Evolutionary conservation across 169 alveolate species (phyloP).

Genomic region (Plasmodium gaboni): DNA sequence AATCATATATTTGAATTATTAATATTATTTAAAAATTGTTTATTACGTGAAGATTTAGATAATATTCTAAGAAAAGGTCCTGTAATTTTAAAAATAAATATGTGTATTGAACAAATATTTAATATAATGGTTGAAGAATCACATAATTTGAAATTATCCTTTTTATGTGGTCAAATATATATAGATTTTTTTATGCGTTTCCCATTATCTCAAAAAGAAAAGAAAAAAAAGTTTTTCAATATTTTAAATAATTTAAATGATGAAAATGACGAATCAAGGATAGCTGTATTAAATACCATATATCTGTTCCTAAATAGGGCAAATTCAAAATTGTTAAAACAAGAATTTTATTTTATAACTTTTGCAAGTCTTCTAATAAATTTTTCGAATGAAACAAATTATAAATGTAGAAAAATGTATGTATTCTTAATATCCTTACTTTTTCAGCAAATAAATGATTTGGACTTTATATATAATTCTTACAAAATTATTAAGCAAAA

Average conservation of each 20-base stretch:
- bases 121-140: slow-evolving; percentile 72
- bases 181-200: slow-evolving; percentile 67
- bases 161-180: slow-evolving; percentile 76
- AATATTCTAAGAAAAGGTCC: slow-evolving; percentile 19
- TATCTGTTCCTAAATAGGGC: slow-evolving; percentile 58
- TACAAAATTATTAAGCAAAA: slow-evolving; percentile 54
- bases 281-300: slow-evolving; percentile 42
- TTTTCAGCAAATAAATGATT: slow-evolving; percentile 70
- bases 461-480: slow-evolving; percentile 54
- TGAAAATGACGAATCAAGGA: slow-evolving; percentile 66
- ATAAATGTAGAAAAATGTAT: slow-evolving; percentile 71
- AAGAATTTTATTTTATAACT: slow-evolving; percentile 39
- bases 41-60: slow-evolving; percentile 59
- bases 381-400: slow-evolving; percentile 68
- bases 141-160: slow-evolving; percentile 64
- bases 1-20: slow-evolving; percentile 62
- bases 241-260: slow-evolving; percentile 59
- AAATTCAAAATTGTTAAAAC: slow-evolving; percentile 54
- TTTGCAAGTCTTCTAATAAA: slow-evolving; percentile 46
- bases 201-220: slow-evolving; percentile 61
- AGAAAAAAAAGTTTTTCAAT: slow-evolving; percentile 44
- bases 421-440: slow-evolving; percentile 40
- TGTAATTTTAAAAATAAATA: slow-evolving; percentile 46
- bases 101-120: slow-evolving; percentile 65
- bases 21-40: slow-evolving; percentile 52